Evolutionary conservation across 257 asterid species (phyloP), one percentile per base, ranked within the genome.

Genomic region (Ballota nigra): DNA sequence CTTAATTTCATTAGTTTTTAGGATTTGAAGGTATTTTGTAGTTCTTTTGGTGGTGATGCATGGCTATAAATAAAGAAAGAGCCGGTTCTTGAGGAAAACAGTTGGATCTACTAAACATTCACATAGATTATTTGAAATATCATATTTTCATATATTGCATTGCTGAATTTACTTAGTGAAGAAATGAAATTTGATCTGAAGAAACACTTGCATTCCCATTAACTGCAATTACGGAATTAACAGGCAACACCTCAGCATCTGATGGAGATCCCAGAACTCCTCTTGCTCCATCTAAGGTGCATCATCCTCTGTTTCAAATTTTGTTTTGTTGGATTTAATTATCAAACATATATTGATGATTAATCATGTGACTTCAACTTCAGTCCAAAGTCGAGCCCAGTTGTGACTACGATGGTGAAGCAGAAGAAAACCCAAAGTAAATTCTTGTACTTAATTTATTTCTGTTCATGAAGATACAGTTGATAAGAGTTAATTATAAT

Each of bases 351-450:
- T 76, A 33, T 18, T 55, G 52, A 61, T 53, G 56, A 67, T 57
- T 76, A 52, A 58, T 23, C 26, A 40, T 72, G 34, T 58, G n/a
- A 31, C 67, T 71, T 40, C 67, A 56, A 23, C 33, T 53, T 22
- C 85, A 82, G 86, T 77, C 77, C 57, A 77, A 79, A 66, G 64
- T 65, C 34, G 89, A 77, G 20, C 63, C 83, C 29, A 66, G 45
- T 64, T 88, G 87, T 41, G 69, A 63, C 10, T 47, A 57, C 24
- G 82, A 77, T 60, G 78, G 63, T 49, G 81, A 81, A 43, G 75
- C 62, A 43, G 87, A 84, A 70, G 88, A 88, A 76, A 87, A 84
- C 20, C 87, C 96, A 15, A 90, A 81, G 94, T 90, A 77, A 70
- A 45, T 20, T 75, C 75, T 69, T 60, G 18, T 51, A 36, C 83